phyloP scores from a whole-genome alignment of 805 yeast genomes.

The Pichia nanzhaoensis region DNA sequence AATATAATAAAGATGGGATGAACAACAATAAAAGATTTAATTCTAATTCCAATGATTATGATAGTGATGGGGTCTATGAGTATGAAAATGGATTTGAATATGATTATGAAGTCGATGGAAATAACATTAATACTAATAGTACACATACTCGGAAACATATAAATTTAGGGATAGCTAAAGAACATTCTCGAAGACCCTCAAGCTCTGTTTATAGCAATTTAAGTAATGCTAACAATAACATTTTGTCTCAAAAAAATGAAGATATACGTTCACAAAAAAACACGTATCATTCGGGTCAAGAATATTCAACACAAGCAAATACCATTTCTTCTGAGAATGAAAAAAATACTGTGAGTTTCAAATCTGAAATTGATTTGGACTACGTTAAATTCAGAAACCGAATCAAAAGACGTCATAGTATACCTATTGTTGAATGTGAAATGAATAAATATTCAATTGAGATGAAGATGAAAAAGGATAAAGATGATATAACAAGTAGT shows the following conservation, averaged over 20 bases:
- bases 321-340: background rate
- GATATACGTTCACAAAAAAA: background rate
- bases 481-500: constrained; percentile 7
- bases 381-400: constrained; percentile 19
- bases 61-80: constrained; percentile 12
- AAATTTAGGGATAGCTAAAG: background rate
- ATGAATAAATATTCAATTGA: constrained; percentile 27
- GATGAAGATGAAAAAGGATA: constrained; percentile 14
- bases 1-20: background rate
- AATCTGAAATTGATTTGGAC: constrained; percentile 14
- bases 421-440: constrained; percentile 32
- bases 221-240: background rate
- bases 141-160: background rate
- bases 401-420: constrained; percentile 34
- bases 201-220: background rate
- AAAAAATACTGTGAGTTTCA: too few species aligned
- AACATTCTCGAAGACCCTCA: constrained; percentile 6
- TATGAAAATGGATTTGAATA: constrained; percentile 16
- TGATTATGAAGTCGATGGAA: constrained; percentile 13
- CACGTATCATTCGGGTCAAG: background rate
- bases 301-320: constrained; percentile 5
- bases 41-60: constrained; percentile 1
- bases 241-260: too few species aligned
- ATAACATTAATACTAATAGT: background rate
- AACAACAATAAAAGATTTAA: background rate